Conservation (phyloP, 2,329 filamentous ascomycete species). For the Aspergillus persii region DNA sequence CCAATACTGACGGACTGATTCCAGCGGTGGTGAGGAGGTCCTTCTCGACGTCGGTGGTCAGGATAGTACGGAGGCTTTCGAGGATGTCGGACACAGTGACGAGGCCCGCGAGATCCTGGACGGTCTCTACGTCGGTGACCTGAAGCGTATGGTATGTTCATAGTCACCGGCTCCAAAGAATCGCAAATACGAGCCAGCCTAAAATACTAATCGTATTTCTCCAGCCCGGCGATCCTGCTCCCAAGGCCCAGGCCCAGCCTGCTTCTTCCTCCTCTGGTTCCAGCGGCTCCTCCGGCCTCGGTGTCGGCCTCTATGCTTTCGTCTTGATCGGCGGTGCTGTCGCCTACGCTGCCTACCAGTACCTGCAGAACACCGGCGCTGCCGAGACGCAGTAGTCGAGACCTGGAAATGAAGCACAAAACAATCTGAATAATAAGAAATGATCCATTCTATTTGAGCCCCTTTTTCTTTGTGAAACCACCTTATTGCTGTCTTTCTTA, state of each 20-base stretch:
- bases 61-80: constrained; percentile 96
- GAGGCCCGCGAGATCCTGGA: constrained; percentile 94
- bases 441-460: not conserved
- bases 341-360: constrained; percentile 83
- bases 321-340: constrained; percentile 72
- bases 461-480: not conserved
- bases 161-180: not conserved
- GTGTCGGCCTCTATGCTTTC: constrained; percentile 77
- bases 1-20: constrained; percentile 2
- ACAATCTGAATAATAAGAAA: not conserved
- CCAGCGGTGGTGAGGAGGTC: constrained; percentile 95
- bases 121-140: constrained; percentile 67
- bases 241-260: constrained; percentile 57
- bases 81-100: constrained; percentile 98
- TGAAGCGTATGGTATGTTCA: constrained; percentile 74
- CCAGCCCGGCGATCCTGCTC: constrained; percentile 72
- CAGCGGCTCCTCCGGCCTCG: constrained; percentile 50
- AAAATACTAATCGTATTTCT: not conserved
- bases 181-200: not conserved
- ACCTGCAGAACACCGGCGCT: constrained; percentile 58
- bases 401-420: constrained; percentile 1
- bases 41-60: constrained; percentile 93
- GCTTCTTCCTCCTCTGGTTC: constrained; percentile 46
- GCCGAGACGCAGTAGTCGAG: constrained; percentile 25
- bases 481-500: constrained; percentile 1